Base-by-base conservation (phyloP, 108 stramenopile species). In the Nannochloropsis granulata region DNA sequence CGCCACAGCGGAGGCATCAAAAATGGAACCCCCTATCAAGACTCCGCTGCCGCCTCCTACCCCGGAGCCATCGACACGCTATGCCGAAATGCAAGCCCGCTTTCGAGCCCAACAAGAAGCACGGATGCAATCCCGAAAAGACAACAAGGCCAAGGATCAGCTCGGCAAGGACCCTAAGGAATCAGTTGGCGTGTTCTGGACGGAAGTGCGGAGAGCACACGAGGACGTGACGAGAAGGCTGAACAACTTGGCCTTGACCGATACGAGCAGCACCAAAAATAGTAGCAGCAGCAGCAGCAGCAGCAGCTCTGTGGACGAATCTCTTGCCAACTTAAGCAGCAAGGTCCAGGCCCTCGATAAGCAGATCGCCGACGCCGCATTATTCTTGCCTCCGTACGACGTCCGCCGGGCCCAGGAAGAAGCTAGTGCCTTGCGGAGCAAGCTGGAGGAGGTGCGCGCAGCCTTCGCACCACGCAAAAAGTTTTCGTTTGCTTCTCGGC, bases 371-470 rank as follows among this genome's bases (percentile, higher is more conserved):
- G 89, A 86, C 44, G 86, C 86, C 42, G 44, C 90, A 34, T 34
- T 90, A 12, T 90, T 80, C 43, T 46, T 90, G 85, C 88, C 90
- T n/a, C 80, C 88, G 83, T 90, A 90, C 87, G 90, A 90, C 13
- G 44, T 89, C 12, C 89, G 89, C 9, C 85, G 88, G 44, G 83
- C 86, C 78, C 85, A 85, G 84, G 89, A 89, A 43, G 88, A 86
- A 45, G 10, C 25, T 13, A 87, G 81, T n/a, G 26, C 42, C 43
- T 83, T 86, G 8, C 42, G 42, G 25, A 84, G 84, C 8, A 85
- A 43, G 13, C 82, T 88, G 42, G 88, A 88, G 42, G 26, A 85
- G 12, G 87, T 87, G 14, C 80, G 88, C 10, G 85, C 86, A 26
- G 88, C 87, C 82, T 87, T 88, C 13, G 87, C 87, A 8, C 88